Percentiles rank a stretch among this genome's conserved stretches.
These are phyloP conservation scores for Candida berthetii DNA, from an alignment of 805 yeast species.

Conservation along the genomic window DNA sequence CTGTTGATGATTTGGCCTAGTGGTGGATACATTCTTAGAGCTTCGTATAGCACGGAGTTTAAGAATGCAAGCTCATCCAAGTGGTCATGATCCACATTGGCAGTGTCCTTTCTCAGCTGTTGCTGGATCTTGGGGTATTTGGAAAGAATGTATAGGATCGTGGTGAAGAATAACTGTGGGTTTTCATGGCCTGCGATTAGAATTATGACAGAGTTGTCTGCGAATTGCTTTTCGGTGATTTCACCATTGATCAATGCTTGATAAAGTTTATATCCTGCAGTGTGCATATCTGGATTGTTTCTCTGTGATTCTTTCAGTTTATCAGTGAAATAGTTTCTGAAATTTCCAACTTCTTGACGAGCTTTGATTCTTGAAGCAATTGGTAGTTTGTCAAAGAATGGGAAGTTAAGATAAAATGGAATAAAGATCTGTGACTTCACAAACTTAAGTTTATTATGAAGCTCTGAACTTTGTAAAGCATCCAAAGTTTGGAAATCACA, in stretches of 20 bases:
- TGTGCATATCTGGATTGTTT: conserved; percentile 19
- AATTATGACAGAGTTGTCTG: conserved; percentile 48
- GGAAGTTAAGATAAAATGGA: conserved; percentile 49
- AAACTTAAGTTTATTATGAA: conserved; percentile 33
- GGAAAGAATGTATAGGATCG: conserved; percentile 39
- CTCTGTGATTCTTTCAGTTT: conserved; percentile 26
- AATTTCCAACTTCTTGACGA: conserved; percentile 32
- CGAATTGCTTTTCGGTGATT: conserved; percentile 39
- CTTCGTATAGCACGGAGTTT: conserved; percentile 35
- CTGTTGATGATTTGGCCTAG: conserved; percentile 51
- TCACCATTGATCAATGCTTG: conserved; percentile 29
- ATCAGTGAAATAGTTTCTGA: conserved; percentile 30
- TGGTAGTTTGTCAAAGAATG: conserved; percentile 44
- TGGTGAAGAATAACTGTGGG: conserved; percentile 45
- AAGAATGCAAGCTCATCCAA: conserved; percentile 21
- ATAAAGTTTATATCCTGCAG: conserved; percentile 35
- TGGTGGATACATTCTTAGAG: conserved; percentile 48
- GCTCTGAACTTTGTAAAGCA: conserved; percentile 14
- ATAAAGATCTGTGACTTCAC: conserved; percentile 49
- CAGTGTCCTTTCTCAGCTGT: conserved; percentile 20
- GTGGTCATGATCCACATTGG: conserved; percentile 1
- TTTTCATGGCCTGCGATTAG: conserved; percentile 62
- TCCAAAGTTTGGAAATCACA: conserved; percentile 36
- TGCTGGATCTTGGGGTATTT: conserved; percentile 31
- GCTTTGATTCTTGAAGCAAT: conserved; percentile 41